Percentiles rank a stretch among this genome's conserved stretches.
These are phyloP conservation scores for Penicillium desertorum DNA, from an alignment of 495 filamentous ascomycete genomes.

Conservation along the genomic window DNA sequence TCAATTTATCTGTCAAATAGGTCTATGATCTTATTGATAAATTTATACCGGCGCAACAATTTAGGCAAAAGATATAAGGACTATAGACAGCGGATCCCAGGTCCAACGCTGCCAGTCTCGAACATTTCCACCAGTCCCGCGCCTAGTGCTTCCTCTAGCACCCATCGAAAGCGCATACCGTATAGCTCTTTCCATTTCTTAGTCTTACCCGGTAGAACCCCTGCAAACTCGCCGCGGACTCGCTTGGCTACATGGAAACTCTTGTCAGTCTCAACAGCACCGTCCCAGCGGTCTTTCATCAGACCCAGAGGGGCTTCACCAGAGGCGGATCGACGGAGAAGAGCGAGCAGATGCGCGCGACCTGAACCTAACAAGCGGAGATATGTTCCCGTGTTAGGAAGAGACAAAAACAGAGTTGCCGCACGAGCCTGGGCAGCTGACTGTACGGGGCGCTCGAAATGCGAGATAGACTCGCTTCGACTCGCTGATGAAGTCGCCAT, in stretches of 20 bases:
- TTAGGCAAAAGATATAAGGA: background rate
- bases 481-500: conserved; percentile 60
- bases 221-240: conserved; percentile 65
- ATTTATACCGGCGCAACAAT: background rate
- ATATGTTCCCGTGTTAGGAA: conserved; percentile 73
- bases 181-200: conserved; percentile 81
- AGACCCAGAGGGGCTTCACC: conserved; percentile 64
- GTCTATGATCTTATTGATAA: background rate
- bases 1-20: background rate
- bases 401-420: conserved; percentile 57
- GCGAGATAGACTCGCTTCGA: conserved; percentile 23
- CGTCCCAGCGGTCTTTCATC: conserved; percentile 79
- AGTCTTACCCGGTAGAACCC: conserved; percentile 68
- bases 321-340: conserved; percentile 64
- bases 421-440: conserved; percentile 33
- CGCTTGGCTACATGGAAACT: conserved; percentile 59
- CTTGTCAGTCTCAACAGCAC: conserved; percentile 62
- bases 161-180: conserved; percentile 76
- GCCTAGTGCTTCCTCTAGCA: conserved; percentile 74
- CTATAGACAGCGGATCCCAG: conserved; percentile 61
- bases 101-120: conserved; percentile 78
- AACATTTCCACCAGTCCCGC: conserved; percentile 80
- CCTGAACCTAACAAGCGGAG: conserved; percentile 67
- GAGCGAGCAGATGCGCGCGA: conserved; percentile 61
- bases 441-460: conserved; percentile 23